Conservation (phyloP, 1,139 yeast species). For the Debaryomyces subglobosus region DNA sequence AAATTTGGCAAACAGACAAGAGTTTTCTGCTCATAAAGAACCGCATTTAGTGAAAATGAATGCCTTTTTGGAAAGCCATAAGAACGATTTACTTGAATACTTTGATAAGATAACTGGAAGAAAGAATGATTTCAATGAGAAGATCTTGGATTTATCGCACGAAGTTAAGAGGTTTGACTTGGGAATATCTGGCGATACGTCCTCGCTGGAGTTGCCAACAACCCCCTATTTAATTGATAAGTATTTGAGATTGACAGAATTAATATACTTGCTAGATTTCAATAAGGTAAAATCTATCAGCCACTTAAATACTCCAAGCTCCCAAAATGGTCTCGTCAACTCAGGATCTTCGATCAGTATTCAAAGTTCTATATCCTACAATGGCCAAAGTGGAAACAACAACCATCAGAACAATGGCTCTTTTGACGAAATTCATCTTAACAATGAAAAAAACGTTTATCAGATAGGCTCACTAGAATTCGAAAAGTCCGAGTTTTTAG, state of each 20-base stretch:
- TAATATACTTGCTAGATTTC: conserved; percentile 47
- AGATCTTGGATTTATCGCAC: conserved; percentile 58
- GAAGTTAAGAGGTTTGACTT: conserved; percentile 55
- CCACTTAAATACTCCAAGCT: conserved; percentile 2
- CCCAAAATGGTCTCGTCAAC: conserved; percentile 2
- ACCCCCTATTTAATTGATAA: conserved; percentile 72
- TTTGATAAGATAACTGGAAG: conserved; percentile 74
- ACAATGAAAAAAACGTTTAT: conserved; percentile 37
- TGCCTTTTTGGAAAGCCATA: conserved; percentile 60
- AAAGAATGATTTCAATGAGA: conserved; percentile 66
- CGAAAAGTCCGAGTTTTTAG: conserved; percentile 53
- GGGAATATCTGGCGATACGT: conserved; percentile 47
- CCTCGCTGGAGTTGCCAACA: conserved; percentile 62
- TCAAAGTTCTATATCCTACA: conserved; percentile 9
- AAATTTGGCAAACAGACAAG: conserved; percentile 76
- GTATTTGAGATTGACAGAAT: conserved; percentile 61
- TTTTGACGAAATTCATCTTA: conserved; percentile 17
- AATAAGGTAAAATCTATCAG: conserved; percentile 8
- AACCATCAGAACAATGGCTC: neutral
- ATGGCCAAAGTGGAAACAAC: conserved; percentile 3
- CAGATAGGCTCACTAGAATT: conserved; percentile 59
- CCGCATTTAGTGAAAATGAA: conserved; percentile 78
- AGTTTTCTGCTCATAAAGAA: conserved; percentile 76
- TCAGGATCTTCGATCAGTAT: conserved; percentile 11
- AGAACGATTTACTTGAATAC: conserved; percentile 62